A percentile compares a stretch with the other conserved stretches of the same genome.
phyloP scores from a whole-genome alignment of 176 grass and related monocot species.

The Musa troglodytarum region DNA sequence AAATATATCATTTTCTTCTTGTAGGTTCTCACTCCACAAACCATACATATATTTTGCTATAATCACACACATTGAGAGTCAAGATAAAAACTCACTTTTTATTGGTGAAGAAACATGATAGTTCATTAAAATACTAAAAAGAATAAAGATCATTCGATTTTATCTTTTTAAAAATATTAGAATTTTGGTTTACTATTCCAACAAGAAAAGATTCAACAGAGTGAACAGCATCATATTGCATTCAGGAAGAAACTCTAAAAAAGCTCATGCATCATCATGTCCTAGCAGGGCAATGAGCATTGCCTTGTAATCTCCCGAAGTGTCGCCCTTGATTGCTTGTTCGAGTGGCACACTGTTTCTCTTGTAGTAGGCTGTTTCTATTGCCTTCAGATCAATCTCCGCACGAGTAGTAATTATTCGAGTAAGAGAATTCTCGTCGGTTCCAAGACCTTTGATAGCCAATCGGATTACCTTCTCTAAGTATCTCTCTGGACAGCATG shows the following conservation, averaged over 20 bases:
- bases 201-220: no score
- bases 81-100: no score
- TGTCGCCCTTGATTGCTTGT: constrained; percentile 54
- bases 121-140: no score
- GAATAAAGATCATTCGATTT: no score
- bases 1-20: no score
- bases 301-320: constrained; percentile 60
- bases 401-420: constrained; percentile 63
- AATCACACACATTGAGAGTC: no score
- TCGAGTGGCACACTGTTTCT: constrained; percentile 74
- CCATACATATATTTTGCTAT: no score
- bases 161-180: no score
- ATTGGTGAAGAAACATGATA: no score
- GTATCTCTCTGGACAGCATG: constrained; percentile 69
- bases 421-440: constrained; percentile 68
- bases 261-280: constrained; percentile 26
- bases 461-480: constrained; percentile 58
- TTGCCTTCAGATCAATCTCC: constrained; percentile 66
- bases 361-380: constrained; percentile 69
- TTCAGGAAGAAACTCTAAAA: not conserved
- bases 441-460: constrained; percentile 53
- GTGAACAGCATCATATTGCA: no score
- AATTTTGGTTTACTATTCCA: no score
- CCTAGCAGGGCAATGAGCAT: constrained; percentile 69
- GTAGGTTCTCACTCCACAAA: no score